phyloP scores from a whole-genome alignment of 176 grass and related monocot genomes.

The Rhynchospora tenuis region DNA sequence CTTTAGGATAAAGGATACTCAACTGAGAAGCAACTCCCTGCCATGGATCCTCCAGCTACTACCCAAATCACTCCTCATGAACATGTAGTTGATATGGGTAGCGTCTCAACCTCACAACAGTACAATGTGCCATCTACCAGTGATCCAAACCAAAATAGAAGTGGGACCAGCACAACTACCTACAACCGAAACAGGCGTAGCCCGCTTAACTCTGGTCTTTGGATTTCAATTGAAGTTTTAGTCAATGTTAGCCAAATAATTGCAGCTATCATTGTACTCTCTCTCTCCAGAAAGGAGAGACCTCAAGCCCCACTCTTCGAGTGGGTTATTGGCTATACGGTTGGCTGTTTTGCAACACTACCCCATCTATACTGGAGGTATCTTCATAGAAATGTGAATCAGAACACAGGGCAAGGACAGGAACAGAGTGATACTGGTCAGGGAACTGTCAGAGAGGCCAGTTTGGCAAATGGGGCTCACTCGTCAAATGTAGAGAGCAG shows the following conservation, averaged over 20 bases:
- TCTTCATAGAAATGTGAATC: slow-evolving; percentile 68
- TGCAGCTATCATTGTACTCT: slow-evolving; percentile 65
- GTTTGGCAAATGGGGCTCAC: not conserved
- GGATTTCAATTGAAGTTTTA: slow-evolving; percentile 89
- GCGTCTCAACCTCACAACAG: slow-evolving; percentile 20
- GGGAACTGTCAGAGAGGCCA: not conserved
- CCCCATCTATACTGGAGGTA: slow-evolving; percentile 97
- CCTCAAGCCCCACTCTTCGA: slow-evolving; percentile 76
- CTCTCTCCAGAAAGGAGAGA: slow-evolving; percentile 70
- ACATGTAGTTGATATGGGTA: slow-evolving; percentile 65
- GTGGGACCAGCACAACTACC: slow-evolving; percentile 44
- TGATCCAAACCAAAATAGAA: slow-evolving; percentile 34
- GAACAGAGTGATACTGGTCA: slow-evolving; percentile 17
- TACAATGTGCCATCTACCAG: slow-evolving; percentile 31
- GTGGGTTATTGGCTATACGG: slow-evolving; percentile 89
- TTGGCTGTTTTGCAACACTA: slow-evolving; percentile 78
- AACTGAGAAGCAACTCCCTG: not conserved
- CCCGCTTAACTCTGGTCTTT: slow-evolving; percentile 92
- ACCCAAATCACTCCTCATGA: slow-evolving; percentile 27
- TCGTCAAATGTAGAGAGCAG: slow-evolving; percentile 1
- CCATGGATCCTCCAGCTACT: slow-evolving; percentile 19
- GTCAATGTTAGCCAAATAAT: slow-evolving; percentile 95
- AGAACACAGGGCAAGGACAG: slow-evolving; percentile 10
- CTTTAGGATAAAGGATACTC: not conserved
- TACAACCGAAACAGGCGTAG: slow-evolving; percentile 55